phyloP scores from a whole-genome alignment of 2,329 filamentous ascomycete genomes.

The Grosmannia clavigera region DNA sequence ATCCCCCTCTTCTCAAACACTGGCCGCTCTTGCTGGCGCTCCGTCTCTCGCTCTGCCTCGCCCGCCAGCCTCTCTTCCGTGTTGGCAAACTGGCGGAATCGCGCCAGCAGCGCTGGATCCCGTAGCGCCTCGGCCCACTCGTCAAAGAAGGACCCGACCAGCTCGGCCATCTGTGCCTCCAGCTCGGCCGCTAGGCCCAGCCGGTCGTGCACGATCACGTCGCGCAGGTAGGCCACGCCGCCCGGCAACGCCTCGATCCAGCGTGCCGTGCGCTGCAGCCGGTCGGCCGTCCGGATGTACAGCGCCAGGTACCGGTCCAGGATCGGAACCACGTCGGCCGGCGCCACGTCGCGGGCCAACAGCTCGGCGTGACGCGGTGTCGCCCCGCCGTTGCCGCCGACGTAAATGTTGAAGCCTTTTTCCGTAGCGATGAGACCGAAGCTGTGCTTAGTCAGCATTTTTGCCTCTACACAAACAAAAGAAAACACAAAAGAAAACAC shows the following conservation, averaged over 20 bases:
- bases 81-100: constrained; percentile 78
- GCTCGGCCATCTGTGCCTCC: constrained; percentile 76
- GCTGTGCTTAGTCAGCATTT: constrained; percentile 23
- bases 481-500: constrained; percentile 16
- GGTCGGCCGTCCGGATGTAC: constrained; percentile 87
- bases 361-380: constrained; percentile 74
- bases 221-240: constrained; percentile 68
- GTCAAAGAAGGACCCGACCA: constrained; percentile 77
- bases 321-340: constrained; percentile 69
- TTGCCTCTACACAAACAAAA: neutral
- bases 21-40: constrained; percentile 62
- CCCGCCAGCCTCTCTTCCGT: constrained; percentile 60
- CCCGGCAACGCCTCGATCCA: constrained; percentile 80
- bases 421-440: constrained; percentile 88
- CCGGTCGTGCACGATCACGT: constrained; percentile 75
- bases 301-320: constrained; percentile 85
- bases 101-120: constrained; percentile 51
- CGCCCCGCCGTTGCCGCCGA: constrained; percentile 79
- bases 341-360: constrained; percentile 74
- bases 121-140: constrained; percentile 81
- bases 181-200: constrained; percentile 75
- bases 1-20: constrained; percentile 61
- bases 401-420: constrained; percentile 87
- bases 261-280: constrained; percentile 74
- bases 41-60: constrained; percentile 55